phyloP scores from a whole-genome alignment of 2,329 filamentous ascomycete species.

The Fusarium sp. region DNA sequence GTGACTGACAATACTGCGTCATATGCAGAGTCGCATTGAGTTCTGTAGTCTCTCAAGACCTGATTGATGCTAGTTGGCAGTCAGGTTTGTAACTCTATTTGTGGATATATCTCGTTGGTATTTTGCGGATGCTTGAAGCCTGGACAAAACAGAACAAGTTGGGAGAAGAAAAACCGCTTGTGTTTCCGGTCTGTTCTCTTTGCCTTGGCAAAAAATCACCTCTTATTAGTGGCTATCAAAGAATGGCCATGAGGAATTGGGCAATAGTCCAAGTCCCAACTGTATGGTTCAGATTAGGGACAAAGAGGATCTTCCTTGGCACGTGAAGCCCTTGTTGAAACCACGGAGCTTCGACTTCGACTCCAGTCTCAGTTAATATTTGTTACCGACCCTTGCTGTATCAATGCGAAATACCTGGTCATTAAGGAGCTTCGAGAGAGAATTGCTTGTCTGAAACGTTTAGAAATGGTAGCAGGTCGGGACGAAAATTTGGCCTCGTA shows the following conservation, averaged over 20 bases:
- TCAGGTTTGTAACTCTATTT: conserved; percentile 28
- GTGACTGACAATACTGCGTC: conserved; percentile 36
- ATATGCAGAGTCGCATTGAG: conserved; percentile 36
- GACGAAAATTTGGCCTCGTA: conserved; percentile 4
- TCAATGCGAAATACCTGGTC: conserved; percentile 31
- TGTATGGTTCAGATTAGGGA: conserved; percentile 3
- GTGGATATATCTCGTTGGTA: conserved; percentile 19
- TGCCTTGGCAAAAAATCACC: neutral
- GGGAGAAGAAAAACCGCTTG: conserved; percentile 7
- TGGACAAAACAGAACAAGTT: conserved; percentile 5
- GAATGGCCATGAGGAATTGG: neutral
- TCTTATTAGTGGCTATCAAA: conserved; percentile 2
- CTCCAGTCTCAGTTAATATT: conserved; percentile 7
- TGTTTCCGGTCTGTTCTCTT: neutral
- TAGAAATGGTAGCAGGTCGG: conserved; percentile 14
- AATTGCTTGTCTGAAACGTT: conserved; percentile 30
- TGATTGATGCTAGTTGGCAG: conserved; percentile 28
- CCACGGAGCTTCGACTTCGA: conserved; percentile 12
- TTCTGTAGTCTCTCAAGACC: conserved; percentile 22
- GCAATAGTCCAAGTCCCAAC: neutral
- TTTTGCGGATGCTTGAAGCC: neutral
- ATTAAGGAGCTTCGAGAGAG: conserved; percentile 15
- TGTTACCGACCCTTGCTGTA: conserved; percentile 21
- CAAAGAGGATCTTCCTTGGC: conserved; percentile 28
- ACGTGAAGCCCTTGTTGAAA: conserved; percentile 31